A percentile compares a stretch with the other conserved stretches of the same genome.
Evolutionary conservation across 192 early-diverging fungal genomes (phyloP).

Genomic region (Rhizoclosmatium globosum): DNA sequence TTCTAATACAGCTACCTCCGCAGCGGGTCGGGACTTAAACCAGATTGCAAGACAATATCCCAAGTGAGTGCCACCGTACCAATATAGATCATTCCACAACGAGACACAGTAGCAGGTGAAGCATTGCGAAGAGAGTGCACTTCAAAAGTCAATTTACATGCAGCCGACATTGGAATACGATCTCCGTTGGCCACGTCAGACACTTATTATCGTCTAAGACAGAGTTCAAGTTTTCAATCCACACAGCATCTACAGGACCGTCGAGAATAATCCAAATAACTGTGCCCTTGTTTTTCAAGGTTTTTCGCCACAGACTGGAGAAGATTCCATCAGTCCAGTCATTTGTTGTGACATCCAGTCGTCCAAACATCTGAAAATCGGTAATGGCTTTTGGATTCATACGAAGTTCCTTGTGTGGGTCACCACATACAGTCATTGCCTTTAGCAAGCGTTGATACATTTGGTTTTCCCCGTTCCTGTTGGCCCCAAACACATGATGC

Average conservation of each 20-base stretch:
- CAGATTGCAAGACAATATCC: constrained; percentile 73
- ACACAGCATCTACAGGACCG: constrained; percentile 72
- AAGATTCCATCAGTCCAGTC: constrained; percentile 77
- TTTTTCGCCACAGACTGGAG: constrained; percentile 71
- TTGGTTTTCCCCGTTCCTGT: constrained; percentile 69
- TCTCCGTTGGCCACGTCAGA: constrained; percentile 71
- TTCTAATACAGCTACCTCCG: constrained; percentile 64
- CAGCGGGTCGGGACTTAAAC: constrained; percentile 61
- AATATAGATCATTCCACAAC: constrained; percentile 77
- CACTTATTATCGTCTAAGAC: constrained; percentile 76
- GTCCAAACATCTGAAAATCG: constrained; percentile 74
- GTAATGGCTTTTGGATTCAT: constrained; percentile 77
- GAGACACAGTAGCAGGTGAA: constrained; percentile 67
- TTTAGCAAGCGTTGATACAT: constrained; percentile 67
- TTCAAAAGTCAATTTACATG: constrained; percentile 71
- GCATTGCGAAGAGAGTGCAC: constrained; percentile 69
- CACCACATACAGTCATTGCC: constrained; percentile 69
- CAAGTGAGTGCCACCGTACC: constrained; percentile 70
- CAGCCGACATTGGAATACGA: constrained; percentile 68
- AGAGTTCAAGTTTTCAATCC: constrained; percentile 73
- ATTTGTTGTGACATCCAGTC: constrained; percentile 71
- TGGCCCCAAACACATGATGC: constrained; percentile 73
- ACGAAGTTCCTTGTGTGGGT: constrained; percentile 69
- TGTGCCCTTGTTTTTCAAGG: constrained; percentile 67
- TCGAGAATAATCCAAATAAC: constrained; percentile 71